Base-by-base conservation (phyloP, 441 rosid genomes). In the Omphalea diandra region DNA sequence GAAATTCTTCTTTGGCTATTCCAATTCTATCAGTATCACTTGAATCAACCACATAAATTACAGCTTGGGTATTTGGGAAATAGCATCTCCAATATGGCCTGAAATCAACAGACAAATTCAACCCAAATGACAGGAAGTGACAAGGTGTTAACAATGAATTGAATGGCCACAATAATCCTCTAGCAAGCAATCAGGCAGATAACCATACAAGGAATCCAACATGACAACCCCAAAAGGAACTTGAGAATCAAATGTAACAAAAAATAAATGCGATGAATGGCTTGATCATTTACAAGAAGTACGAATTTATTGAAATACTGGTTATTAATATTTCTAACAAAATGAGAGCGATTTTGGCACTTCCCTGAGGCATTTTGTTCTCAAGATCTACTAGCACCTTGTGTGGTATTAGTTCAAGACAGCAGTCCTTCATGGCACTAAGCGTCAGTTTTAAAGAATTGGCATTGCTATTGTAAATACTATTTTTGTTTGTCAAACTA, bases 51-150 rank as follows among this genome's bases (percentile, higher is more conserved):
- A 92, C 97, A 74, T 90, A 92, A 55, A 92, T 87, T 62, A 92
- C 84, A 63, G 93, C 97, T 73, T 92, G 96, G 29, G 97, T 90
- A 78, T 92, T 92, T 29, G 96, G 97, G 66, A 92, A 92, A 81
- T 92, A 92, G 79, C 96, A 92, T 81, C 97, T 85, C 97, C 97
- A 92, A 70, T 92, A 92, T 60, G 97, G 97, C 83, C 97, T 91
- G 86, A 46, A 53, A 69, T 47, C 78, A 60, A 49, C 18, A 62
- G n/a, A n/a, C 40, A 50, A 38, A 50, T 11, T n/a, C 9, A 20
- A 0, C 59, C n/a, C 22, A 63, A 63, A 63, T 60, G 12, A 52
- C 1, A 29, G 9, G 40, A 40, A 36, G 24, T 41, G n/a, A 32
- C 36, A 3, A 57, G 38, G 61, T 49, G 46, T 44, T 54, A n/a